phyloP scores from a whole-genome alignment of 108 stramenopile genomes.

The Pseudonitzschia delicatissima region DNA sequence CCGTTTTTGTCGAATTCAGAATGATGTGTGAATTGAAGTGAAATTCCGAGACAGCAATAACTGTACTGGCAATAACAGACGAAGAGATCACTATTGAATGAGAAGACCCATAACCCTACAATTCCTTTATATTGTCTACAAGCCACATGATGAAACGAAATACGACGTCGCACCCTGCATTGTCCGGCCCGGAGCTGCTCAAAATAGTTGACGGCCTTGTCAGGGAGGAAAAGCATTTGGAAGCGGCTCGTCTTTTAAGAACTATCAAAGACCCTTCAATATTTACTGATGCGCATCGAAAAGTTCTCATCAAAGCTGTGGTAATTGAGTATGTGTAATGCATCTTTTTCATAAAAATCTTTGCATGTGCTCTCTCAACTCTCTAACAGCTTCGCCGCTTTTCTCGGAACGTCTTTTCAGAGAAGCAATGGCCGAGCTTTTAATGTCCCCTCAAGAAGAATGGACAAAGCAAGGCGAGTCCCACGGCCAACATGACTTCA shows the following conservation, averaged over 20 bases:
- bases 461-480: conserved; percentile 68
- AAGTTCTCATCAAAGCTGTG: background rate
- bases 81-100: too few species aligned
- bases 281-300: background rate
- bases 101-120: too few species aligned
- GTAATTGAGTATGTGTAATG: background rate
- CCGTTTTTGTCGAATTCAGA: too few species aligned
- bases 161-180: background rate
- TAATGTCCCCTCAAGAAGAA: conserved; percentile 25
- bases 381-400: too few species aligned
- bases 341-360: too few species aligned
- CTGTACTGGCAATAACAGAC: too few species aligned
- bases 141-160: background rate
- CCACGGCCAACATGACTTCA: conserved; percentile 47
- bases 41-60: too few species aligned
- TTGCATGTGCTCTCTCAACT: too few species aligned
- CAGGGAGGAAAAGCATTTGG: conserved; percentile 33
- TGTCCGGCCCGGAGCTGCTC: background rate
- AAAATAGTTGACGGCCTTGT: background rate
- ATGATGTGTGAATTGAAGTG: too few species aligned
- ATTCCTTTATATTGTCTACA: too few species aligned
- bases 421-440: conserved; percentile 29
- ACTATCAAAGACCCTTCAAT: background rate
- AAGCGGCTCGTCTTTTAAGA: conserved; percentile 40
- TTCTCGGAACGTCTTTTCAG: too few species aligned